These are phyloP conservation scores for Rauvolfia tetraphylla DNA, from an alignment of 257 asterid genomes.

Conservation along the genomic window DNA sequence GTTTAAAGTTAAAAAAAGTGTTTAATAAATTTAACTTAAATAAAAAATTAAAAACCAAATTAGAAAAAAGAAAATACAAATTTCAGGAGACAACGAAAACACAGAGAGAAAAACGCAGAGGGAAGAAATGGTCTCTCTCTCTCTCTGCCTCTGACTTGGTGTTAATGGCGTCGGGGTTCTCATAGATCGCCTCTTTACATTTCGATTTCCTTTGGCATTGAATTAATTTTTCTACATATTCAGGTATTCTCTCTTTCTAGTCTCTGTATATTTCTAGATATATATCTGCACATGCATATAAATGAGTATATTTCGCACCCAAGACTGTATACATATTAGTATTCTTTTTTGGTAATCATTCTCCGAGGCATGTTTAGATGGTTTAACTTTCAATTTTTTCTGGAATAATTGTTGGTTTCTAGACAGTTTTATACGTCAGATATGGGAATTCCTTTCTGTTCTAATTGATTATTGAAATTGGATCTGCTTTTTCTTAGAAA, in stretches of 20 bases:
- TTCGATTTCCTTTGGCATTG: conserved; percentile 9
- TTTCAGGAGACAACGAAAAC: conserved; percentile 6
- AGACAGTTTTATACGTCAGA: neutral
- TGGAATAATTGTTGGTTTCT: neutral
- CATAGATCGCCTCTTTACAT: conserved; percentile 2
- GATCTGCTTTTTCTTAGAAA: neutral
- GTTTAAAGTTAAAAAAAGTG: too few relatives aligned
- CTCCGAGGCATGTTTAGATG: neutral
- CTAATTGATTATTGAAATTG: neutral
- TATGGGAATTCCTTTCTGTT: neutral
- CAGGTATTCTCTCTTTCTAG: conserved; percentile 14
- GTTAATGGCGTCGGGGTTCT: conserved; percentile 24
- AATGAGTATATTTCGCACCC: neutral
- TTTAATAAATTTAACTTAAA: too few relatives aligned
- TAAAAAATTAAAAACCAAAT: too few relatives aligned
- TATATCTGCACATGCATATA: neutral
- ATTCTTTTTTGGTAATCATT: neutral
- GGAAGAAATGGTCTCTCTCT: conserved; percentile 19
- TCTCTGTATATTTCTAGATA: neutral
- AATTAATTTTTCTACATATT: conserved; percentile 5
- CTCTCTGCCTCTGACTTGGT: conserved; percentile 1
- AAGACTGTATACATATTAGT: neutral
- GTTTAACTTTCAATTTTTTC: too few relatives aligned
- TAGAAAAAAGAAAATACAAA: neutral
- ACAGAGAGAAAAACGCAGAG: conserved; percentile 1